phyloP scores from a whole-genome alignment of 371 early-diverging fungal species.

The Umbelopsis sp. region DNA sequence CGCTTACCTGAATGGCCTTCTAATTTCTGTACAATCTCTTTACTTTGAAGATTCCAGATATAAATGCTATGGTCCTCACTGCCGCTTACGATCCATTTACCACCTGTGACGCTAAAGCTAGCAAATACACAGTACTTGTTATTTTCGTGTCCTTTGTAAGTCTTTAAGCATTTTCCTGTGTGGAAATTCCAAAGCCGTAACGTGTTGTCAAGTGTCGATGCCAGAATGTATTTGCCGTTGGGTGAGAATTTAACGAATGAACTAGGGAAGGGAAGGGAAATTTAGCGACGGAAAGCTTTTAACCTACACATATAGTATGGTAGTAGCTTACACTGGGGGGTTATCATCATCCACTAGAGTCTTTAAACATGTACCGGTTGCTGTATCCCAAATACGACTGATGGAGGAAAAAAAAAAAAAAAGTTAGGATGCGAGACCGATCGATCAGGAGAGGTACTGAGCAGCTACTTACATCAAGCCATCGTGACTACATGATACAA shows the following conservation, averaged over 20 bases:
- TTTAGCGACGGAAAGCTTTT: neutral
- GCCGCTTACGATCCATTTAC: conserved; percentile 96
- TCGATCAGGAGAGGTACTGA: no score
- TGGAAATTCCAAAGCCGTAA: conserved; percentile 95
- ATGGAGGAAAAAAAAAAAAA: neutral
- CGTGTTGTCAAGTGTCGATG: conserved; percentile 91
- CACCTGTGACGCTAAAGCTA: conserved; percentile 91
- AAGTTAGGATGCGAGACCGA: neutral
- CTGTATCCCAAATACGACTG: conserved; percentile 97
- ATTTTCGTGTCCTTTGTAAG: conserved; percentile 92
- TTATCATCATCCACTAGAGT: conserved; percentile 93
- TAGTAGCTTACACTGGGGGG: conserved; percentile 90
- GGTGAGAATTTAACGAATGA: conserved; percentile 98
- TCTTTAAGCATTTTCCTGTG: conserved; percentile 91
- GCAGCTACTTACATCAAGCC: conserved; percentile 81
- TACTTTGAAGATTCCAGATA: conserved; percentile 96
- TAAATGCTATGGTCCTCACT: conserved; percentile 92
- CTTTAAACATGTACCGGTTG: conserved; percentile 94
- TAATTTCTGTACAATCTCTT: conserved; percentile 90
- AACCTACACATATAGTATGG: no score
- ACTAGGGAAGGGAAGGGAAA: conserved; percentile 31
- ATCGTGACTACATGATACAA: conserved; percentile 94
- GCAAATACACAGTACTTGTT: conserved; percentile 91
- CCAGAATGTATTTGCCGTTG: conserved; percentile 97
- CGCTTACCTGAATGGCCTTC: conserved; percentile 86